Conservation (phyloP, 768 basidiomycete species). For the Leccinum incarnatum region DNA sequence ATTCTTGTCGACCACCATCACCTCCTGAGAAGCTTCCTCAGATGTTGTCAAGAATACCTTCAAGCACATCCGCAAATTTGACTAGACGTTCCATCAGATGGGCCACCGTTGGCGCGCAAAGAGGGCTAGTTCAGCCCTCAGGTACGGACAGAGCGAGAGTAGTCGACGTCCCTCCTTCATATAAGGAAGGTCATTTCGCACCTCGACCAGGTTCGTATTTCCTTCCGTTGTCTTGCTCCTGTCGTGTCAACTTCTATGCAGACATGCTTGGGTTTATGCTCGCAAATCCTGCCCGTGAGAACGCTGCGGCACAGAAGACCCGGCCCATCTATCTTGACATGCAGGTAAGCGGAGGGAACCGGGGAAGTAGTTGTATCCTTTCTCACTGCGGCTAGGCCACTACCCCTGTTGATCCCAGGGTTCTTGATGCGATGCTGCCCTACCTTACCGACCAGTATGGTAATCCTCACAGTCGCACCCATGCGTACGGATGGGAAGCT, state of each 20-base stretch:
- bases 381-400: slow-evolving; percentile 64
- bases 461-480: slow-evolving; percentile 97
- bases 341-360: slow-evolving; percentile 58
- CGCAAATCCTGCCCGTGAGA: slow-evolving; percentile 59
- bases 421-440: slow-evolving; percentile 95
- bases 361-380: not conserved
- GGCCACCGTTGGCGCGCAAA: slow-evolving; percentile 33
- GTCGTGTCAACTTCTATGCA: slow-evolving; percentile 30
- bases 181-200: slow-evolving; percentile 64
- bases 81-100: slow-evolving; percentile 24
- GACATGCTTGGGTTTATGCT: slow-evolving; percentile 92
- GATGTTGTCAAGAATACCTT: slow-evolving; percentile 61
- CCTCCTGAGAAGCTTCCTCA: slow-evolving; percentile 8
- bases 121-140: slow-evolving; percentile 78
- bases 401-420: slow-evolving; percentile 95
- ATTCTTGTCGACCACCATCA: slow-evolving; percentile 15
- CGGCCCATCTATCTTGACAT: slow-evolving; percentile 97
- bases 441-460: slow-evolving; percentile 94
- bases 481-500: slow-evolving; percentile 99
- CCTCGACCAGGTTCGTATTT: slow-evolving; percentile 59
- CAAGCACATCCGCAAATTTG: slow-evolving; percentile 32
- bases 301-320: slow-evolving; percentile 53
- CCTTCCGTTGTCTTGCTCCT: not conserved
- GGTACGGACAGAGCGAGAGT: slow-evolving; percentile 79
- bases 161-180: slow-evolving; percentile 74